Base-by-base conservation (phyloP, 306 rosid species). In the Gastrolobium villosum region DNA sequence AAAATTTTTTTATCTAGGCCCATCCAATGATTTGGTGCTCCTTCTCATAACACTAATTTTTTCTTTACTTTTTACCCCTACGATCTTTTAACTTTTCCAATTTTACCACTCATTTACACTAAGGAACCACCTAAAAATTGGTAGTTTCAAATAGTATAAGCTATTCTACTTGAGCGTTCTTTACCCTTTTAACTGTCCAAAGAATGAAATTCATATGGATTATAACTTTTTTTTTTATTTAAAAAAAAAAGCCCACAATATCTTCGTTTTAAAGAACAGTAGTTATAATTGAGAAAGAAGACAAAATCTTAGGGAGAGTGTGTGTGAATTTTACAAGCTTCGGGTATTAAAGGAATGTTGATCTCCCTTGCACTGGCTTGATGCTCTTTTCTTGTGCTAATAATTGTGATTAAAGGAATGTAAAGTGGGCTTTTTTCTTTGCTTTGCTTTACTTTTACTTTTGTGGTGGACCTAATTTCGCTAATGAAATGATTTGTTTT, bases 321-420 rank as follows among this genome's bases (percentile, higher is more conserved):
- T 14, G 4, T 37, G 32, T 10, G n/a, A 36, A 57, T 20, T 36
- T 7, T 2, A 45, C 13, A 34, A 15, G 74, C 9, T 52, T 67
- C 37, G 10, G 3, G 1, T 31, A 14, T 50, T 34, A 3, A 31
- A 59, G 59, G 60, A 26, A 9, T 8, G 52, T 5, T 49, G 65
- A 35, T 49, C 78, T 67, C 14, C 1, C 5, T n/a, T 14, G 9
- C 80, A 30, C n/a, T 37, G 5, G 1, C 45, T 45, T 43, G 30
- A 35, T 48, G 49, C 39, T 56, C 6, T 9, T 71, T 64, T 8
- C 2, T 54, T 4, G 53, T 13, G 46, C 43, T 50, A 77, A 65
- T 46, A 28, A 56, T 76, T 52, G 55, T 76, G 44, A 57, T 61
- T 40, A 32, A 55, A 43, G 67, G 39, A 55, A n/a, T 37, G 5